Percentiles rank a stretch among this genome's conserved stretches.
These are phyloP conservation scores for Carex myosuroides DNA, from an alignment of 176 grass and related monocot genomes.

Conservation along the genomic window DNA sequence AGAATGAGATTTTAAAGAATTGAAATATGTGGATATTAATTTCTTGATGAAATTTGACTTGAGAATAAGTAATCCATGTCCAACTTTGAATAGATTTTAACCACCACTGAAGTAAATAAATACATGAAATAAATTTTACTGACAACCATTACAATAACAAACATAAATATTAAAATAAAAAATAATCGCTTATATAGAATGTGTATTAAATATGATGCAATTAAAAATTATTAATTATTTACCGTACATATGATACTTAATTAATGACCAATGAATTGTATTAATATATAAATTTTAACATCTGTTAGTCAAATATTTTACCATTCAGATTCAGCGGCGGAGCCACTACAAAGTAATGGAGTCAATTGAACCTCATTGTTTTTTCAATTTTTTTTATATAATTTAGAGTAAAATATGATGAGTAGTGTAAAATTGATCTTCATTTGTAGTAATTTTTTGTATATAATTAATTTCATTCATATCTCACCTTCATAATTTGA, in stretches of 20 bases:
- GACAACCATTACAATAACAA: not conserved
- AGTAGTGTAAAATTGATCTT: no score
- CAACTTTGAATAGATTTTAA: not conserved
- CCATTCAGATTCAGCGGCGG: not conserved
- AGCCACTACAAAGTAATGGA: no score
- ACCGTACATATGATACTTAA: not conserved
- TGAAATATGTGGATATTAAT: not conserved
- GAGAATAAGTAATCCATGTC: not conserved
- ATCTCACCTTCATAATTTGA: no score
- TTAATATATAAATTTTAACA: not conserved
- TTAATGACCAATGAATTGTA: not conserved
- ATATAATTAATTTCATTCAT: no score
- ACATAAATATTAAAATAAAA: not conserved
- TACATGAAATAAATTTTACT: not conserved
- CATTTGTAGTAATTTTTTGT: no score
- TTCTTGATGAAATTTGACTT: not conserved
- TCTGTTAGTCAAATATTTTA: not conserved
- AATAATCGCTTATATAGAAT: no score
- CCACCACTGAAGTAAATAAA: not conserved
- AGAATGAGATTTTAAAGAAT: not conserved
- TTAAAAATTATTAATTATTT: not conserved
- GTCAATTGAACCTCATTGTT: no score
- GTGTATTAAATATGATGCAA: no score
- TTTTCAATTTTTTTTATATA: no score
- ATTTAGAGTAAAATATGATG: no score